phyloP scores from a whole-genome alignment of 2,329 filamentous ascomycete species.

The Colletotrichum shisoi region DNA sequence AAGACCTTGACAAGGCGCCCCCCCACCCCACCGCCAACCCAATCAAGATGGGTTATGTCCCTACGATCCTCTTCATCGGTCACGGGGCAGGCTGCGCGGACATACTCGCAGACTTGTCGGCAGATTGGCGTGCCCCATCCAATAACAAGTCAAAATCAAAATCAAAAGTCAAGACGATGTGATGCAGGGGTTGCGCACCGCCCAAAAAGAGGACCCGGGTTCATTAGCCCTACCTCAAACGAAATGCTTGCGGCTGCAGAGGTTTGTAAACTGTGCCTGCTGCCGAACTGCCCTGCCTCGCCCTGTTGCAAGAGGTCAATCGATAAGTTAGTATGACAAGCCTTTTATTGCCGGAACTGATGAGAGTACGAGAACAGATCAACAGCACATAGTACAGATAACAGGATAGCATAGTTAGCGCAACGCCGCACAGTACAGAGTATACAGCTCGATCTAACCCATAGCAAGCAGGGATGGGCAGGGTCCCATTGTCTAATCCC shows the following conservation, averaged over 20 bases:
- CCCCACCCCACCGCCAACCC: not conserved
- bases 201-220: slow-evolving; percentile 7
- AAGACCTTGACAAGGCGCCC: not conserved
- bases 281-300: not conserved
- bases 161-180: not conserved
- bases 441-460: not conserved
- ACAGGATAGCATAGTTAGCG: no score
- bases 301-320: not conserved
- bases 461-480: not conserved
- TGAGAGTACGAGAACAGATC: not conserved
- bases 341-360: not conserved
- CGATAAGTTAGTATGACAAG: not conserved
- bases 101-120: not conserved
- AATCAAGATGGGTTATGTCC: not conserved
- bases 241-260: not conserved
- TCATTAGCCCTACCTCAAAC: not conserved
- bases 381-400: not conserved
- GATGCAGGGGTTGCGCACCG: slow-evolving; percentile 17
- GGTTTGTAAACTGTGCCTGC: not conserved
- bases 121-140: no score
- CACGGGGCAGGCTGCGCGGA: not conserved
- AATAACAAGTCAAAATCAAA: not conserved
- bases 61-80: not conserved
- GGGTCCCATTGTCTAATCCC: not conserved
- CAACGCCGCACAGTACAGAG: not conserved